Percentiles rank a stretch among this genome's conserved stretches.
Evolutionary conservation across 2,329 filamentous ascomycete genomes (phyloP).

Genomic region (Paracoccidioides brasiliensis): DNA sequence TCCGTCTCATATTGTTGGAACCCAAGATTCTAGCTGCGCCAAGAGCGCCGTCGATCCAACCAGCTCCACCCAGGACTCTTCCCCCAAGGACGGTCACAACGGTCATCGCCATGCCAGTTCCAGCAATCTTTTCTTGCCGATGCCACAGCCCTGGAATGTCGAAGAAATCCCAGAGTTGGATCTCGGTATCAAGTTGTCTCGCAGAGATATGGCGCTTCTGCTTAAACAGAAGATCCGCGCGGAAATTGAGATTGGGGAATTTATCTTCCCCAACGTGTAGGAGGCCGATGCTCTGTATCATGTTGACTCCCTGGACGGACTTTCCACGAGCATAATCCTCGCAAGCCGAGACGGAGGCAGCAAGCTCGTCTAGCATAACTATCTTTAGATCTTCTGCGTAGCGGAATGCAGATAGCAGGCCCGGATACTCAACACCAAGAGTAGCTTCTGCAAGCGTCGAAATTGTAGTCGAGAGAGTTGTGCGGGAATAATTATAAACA

Average conservation of each 20-base stretch:
- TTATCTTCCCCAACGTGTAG: conserved; percentile 71
- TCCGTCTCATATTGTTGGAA: conserved; percentile 62
- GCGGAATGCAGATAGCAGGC: conserved; percentile 69
- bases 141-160: conserved; percentile 74
- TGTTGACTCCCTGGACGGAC: conserved; percentile 68
- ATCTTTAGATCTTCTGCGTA: conserved; percentile 89
- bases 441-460: conserved; percentile 60
- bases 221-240: conserved; percentile 86
- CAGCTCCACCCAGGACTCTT: conserved; percentile 65
- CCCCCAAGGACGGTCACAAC: conserved; percentile 75
- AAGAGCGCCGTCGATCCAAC: conserved; percentile 80
- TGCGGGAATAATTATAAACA: conserved; percentile 72
- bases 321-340: conserved; percentile 73
- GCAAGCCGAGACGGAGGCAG: conserved; percentile 61
- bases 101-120: conserved; percentile 88
- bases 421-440: conserved; percentile 75
- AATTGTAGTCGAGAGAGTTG: conserved; percentile 63
- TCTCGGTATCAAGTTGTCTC: conserved; percentile 72
- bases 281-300: conserved; percentile 78
- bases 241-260: conserved; percentile 75
- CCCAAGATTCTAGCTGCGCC: conserved; percentile 70
- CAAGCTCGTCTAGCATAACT: conserved; percentile 81
- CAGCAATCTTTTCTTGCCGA: conserved; percentile 84
- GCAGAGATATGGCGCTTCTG: conserved; percentile 68
- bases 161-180: conserved; percentile 87